These are phyloP conservation scores for Cicer bijugum DNA, from an alignment of 306 rosid genomes.

Conservation along the genomic window DNA sequence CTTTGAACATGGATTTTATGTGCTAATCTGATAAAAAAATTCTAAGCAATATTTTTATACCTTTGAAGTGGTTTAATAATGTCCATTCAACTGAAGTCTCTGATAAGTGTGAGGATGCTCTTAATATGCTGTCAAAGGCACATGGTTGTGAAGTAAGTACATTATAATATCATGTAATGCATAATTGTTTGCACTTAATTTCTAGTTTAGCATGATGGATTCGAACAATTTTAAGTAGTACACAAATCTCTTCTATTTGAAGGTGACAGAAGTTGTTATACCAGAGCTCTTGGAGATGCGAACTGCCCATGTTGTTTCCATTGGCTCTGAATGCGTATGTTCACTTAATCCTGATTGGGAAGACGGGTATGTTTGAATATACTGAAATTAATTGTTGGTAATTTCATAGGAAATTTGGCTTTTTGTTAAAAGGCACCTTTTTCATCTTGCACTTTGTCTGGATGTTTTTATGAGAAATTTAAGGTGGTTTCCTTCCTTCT, in stretches of 20 bases:
- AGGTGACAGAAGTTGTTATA: constrained; percentile 75
- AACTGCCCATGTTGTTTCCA: constrained; percentile 79
- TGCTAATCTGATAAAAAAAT: constrained; percentile 14
- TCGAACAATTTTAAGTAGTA: constrained; percentile 45
- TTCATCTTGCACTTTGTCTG: constrained; percentile 22
- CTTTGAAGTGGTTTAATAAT: constrained; percentile 86
- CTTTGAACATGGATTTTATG: constrained; percentile 17
- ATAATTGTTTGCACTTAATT: constrained; percentile 30
- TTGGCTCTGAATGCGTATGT: constrained; percentile 74
- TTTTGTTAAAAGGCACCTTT: constrained; percentile 30
- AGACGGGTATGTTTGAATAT: constrained; percentile 72
- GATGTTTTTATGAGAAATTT: not conserved
- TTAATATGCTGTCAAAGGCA: constrained; percentile 57
- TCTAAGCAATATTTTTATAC: constrained; percentile 42
- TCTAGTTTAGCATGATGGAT: constrained; percentile 19
- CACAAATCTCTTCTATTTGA: constrained; percentile 35
- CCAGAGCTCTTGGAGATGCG: constrained; percentile 89
- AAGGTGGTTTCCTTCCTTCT: constrained; percentile 25
- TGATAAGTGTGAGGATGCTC: constrained; percentile 81
- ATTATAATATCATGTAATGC: constrained; percentile 25
- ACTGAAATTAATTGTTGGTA: constrained; percentile 24
- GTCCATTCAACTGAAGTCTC: constrained; percentile 80
- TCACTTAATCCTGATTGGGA: constrained; percentile 68
- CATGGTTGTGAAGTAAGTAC: constrained; percentile 86
- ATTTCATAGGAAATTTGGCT: constrained; percentile 33